Conservation (phyloP, 768 basidiomycete species). For the Xerocomellus intermedius region DNA sequence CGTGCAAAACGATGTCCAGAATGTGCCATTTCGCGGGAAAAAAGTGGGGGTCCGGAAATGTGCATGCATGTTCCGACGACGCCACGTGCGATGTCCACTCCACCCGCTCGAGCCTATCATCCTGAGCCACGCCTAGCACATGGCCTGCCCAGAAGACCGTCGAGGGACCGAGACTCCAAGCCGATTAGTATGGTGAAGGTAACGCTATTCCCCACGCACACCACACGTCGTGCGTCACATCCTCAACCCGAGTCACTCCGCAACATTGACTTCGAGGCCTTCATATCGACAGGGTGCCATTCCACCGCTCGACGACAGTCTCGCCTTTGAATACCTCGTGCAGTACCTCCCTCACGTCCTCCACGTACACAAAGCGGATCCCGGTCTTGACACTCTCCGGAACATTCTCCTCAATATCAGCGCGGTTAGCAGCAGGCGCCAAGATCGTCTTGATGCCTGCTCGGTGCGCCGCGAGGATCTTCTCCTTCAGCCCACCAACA, state of each 20-base stretch:
- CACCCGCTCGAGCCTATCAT: neutral
- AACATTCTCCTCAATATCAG: conserved; percentile 97
- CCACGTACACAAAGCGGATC: conserved; percentile 93
- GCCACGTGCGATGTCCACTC: neutral
- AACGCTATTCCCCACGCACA: neutral
- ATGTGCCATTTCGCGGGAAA: neutral
- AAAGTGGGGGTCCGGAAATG: neutral
- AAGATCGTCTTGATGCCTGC: conserved; percentile 93
- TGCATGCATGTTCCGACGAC: neutral
- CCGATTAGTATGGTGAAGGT: neutral
- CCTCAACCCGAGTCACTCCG: neutral
- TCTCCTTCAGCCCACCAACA: conserved; percentile 94
- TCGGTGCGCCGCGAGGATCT: conserved; percentile 94
- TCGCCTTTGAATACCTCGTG: conserved; percentile 79
- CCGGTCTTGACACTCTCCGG: conserved; percentile 94
- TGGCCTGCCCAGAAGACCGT: neutral
- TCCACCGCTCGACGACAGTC: conserved; percentile 60
- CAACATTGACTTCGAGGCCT: neutral
- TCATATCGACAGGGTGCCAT: conserved; percentile 50
- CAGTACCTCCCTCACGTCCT: conserved; percentile 87
- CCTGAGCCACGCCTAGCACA: neutral
- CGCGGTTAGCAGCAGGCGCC: conserved; percentile 82
- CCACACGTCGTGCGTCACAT: neutral
- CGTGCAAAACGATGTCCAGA: conserved; percentile 4
- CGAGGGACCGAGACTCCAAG: neutral